Evolutionary conservation across 1,284 basidiomycete genomes (phyloP), one percentile per base, ranked within the genome.

Genomic region (Erythrobasidium hasegawianum): DNA sequence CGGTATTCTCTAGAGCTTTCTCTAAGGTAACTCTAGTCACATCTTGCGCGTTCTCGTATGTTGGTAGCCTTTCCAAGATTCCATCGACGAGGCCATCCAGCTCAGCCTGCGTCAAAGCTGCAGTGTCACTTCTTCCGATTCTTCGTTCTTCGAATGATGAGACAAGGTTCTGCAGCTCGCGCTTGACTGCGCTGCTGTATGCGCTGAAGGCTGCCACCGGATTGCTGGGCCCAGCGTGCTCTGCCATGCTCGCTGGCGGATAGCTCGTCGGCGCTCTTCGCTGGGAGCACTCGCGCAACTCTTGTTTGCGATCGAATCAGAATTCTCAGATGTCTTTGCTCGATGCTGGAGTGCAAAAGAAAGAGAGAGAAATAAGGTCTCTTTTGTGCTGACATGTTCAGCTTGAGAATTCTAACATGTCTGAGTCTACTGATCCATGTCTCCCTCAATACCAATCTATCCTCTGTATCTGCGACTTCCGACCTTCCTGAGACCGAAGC

Each of bases 1-100:
- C 61, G 24, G 68, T 40, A 10, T 67, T 56, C 43, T 72, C 72
- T n/a, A 71, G 47, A 1, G 56, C 55, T 33, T 59, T 67, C 16
- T 62, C 68, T 26, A 68, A 18, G 2, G 61, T 40, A 7, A 50
- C 53, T 14, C 61, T 54, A 18, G 56, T 22, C 1, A 60, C 62
- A 3, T 72, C 71, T 3, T 39, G 55, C 18, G 62, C 56, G 40
- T 41, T 58, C 20, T 65, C 62, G 47, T 58, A 65, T 7, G 20
- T 33, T 33, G 62, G 62, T 24, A 65, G 33, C 16, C 53, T 57
- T 33, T 53, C 56, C 8, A 65, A 47, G 16, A 65, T 58, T 11
- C 47, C 47, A 16, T 65, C 56, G 26, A 53, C 56, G 1, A 45
- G 41, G 7, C 26, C 33, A 27, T 52, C 56, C 41, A 65, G 47